These are phyloP conservation scores for Kazachstania taianensis DNA, from an alignment of 805 yeast species.

Conservation along the genomic window DNA sequence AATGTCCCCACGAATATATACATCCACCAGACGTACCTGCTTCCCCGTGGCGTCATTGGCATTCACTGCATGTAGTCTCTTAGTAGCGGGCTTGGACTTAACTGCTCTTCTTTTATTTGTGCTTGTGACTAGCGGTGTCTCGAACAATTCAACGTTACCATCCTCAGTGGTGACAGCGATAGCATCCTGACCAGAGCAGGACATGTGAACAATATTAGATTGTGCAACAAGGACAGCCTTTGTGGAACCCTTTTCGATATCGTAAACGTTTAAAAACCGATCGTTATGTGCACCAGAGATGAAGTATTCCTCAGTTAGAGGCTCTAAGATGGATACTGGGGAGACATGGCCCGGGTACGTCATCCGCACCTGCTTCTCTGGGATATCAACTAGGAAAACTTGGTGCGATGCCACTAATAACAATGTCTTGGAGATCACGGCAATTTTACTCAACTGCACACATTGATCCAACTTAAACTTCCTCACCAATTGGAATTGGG, in stretches of 20 bases:
- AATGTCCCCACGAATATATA: slow-evolving; percentile 28
- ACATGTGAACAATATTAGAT: slow-evolving; percentile 43
- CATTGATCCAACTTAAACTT: slow-evolving; percentile 34
- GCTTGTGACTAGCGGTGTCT: slow-evolving; percentile 37
- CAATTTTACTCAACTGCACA: slow-evolving; percentile 22
- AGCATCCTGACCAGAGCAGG: slow-evolving; percentile 26
- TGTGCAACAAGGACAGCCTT: slow-evolving; percentile 60
- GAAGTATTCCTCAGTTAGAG: slow-evolving; percentile 34
- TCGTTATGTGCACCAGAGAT: slow-evolving; percentile 70
- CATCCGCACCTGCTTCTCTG: slow-evolving; percentile 32
- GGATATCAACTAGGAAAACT: slow-evolving; percentile 42
- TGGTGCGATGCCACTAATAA: slow-evolving; percentile 60
- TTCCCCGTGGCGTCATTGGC: slow-evolving; percentile 25
- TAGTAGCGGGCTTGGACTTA: slow-evolving; percentile 43
- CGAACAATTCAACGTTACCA: slow-evolving; percentile 65
- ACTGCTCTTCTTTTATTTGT: slow-evolving; percentile 38
- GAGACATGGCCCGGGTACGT: slow-evolving; percentile 72
- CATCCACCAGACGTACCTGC: slow-evolving; percentile 22
- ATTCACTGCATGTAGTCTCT: slow-evolving; percentile 38
- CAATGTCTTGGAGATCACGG: slow-evolving; percentile 17
- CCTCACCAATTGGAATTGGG: slow-evolving; percentile 33
- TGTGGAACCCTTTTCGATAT: slow-evolving; percentile 29
- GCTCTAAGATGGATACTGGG: slow-evolving; percentile 43
- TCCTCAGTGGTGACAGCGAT: slow-evolving; percentile 54
- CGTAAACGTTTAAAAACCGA: slow-evolving; percentile 66